Evolutionary conservation across 1,284 basidiomycete genomes (phyloP).

Genomic region (Ustilago vetiveriae): DNA sequence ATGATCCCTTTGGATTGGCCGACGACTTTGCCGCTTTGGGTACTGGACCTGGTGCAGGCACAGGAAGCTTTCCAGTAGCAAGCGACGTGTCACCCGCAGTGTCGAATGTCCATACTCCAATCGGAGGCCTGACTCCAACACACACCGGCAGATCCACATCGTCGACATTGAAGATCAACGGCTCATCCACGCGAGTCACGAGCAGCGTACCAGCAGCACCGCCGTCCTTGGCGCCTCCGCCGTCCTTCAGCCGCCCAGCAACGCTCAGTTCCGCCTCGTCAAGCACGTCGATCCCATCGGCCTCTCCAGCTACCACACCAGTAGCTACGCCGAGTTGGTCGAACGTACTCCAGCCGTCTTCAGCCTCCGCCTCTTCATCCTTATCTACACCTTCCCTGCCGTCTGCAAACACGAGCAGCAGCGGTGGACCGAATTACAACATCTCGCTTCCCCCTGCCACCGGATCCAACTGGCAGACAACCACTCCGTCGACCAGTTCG

Average conservation of each 20-base stretch:
- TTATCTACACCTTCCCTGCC: not conserved
- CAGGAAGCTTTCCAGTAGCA: constrained; percentile 7
- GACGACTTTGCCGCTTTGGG: constrained; percentile 26
- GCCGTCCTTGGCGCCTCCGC: constrained; percentile 28
- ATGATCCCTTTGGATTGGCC: constrained; percentile 49
- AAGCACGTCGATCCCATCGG: constrained; percentile 4
- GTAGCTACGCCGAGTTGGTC: constrained; percentile 20
- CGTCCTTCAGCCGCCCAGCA: constrained; percentile 14
- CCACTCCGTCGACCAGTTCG: not conserved
- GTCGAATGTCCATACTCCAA: constrained; percentile 13
- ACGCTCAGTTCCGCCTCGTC: constrained; percentile 14
- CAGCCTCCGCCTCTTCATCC: constrained; percentile 10
- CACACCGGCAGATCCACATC: constrained; percentile 26
- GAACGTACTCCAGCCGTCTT: constrained; percentile 26
- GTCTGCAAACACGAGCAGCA: not conserved
- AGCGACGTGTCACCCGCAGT: constrained; percentile 33
- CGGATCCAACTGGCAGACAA: constrained; percentile 13
- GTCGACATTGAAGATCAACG: constrained; percentile 2
- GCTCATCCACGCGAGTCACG: constrained; percentile 1
- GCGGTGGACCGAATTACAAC: constrained; percentile 56
- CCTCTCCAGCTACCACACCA: constrained; percentile 1
- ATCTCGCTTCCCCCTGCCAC: constrained; percentile 46
- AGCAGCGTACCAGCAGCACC: not conserved
- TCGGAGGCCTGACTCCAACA: constrained; percentile 35
- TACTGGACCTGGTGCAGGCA: not conserved